phyloP scores from a whole-genome alignment of 129 eudicot species.

The Helianthus tuberosus region DNA sequence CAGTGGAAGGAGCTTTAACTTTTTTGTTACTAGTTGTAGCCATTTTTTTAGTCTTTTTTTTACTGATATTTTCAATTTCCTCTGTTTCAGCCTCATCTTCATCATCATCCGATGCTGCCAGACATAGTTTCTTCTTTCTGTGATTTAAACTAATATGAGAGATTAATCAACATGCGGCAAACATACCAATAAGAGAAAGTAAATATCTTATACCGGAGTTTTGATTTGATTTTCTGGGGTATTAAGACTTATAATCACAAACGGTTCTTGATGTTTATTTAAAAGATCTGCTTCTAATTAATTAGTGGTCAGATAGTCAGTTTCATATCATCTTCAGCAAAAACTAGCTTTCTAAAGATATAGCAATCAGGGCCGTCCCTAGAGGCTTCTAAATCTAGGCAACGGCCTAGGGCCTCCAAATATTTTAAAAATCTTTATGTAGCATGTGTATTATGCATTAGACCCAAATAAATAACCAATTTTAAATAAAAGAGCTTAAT shows the following conservation, averaged over 20 bases:
- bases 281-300: background rate
- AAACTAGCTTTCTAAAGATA: background rate
- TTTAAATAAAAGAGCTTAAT: too few relatives aligned
- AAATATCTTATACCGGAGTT: background rate
- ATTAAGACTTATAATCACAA: background rate
- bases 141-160: conserved; percentile 10
- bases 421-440: too few relatives aligned
- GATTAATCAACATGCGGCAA: conserved; percentile 19
- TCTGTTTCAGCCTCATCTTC: conserved; percentile 38
- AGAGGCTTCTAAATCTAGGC: too few relatives aligned
- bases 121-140: conserved; percentile 62
- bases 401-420: too few relatives aligned
- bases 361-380: too few relatives aligned
- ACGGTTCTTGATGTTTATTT: background rate
- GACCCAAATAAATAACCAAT: too few relatives aligned
- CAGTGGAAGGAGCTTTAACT: conserved; percentile 28
- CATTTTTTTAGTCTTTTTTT: conserved; percentile 15
- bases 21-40: conserved; percentile 35
- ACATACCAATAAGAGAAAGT: background rate
- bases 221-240: background rate
- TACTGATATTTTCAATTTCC: conserved; percentile 25
- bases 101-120: conserved; percentile 28
- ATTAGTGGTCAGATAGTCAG: background rate
- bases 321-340: background rate
- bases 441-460: too few relatives aligned